These are phyloP conservation scores for Globisporangium nunn DNA, from an alignment of 352 stramenopile genomes.

Conservation along the genomic window DNA sequence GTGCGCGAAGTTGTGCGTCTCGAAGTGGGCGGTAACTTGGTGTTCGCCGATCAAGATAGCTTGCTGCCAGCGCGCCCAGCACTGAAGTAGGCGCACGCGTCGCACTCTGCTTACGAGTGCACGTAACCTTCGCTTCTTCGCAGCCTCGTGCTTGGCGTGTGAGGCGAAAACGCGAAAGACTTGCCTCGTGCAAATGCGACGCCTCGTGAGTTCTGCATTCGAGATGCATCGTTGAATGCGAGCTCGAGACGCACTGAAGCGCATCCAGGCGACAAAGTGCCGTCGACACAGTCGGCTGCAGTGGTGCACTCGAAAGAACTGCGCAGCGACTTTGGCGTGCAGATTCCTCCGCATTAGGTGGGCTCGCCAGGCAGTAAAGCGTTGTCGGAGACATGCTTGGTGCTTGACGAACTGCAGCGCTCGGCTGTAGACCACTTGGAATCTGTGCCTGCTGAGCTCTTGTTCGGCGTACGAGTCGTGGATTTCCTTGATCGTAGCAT, in stretches of 20 bases:
- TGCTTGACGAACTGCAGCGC: constrained; percentile 11
- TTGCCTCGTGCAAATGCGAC: background rate
- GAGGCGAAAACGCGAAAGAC: constrained; percentile 11
- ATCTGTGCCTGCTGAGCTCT: constrained; percentile 14
- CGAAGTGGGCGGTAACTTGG: background rate
- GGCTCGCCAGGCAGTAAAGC: constrained; percentile 16
- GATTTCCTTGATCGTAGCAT: constrained; percentile 23
- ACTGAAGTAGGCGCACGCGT: constrained; percentile 12
- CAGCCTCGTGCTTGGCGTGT: constrained; percentile 6
- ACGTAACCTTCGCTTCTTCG: constrained; percentile 15
- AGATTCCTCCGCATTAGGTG: constrained; percentile 8
- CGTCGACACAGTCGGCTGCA: constrained; percentile 6
- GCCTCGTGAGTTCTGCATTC: background rate
- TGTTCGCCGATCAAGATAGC: constrained; percentile 1
- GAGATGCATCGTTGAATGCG: background rate
- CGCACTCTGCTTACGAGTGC: constrained; percentile 11
- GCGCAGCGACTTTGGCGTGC: constrained; percentile 14
- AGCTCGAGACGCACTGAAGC: background rate
- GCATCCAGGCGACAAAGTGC: constrained; percentile 16
- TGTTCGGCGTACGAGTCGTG: constrained; percentile 19
- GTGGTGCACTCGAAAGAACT: constrained; percentile 15
- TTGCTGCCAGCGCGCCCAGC: constrained; percentile 17
- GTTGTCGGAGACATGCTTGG: constrained; percentile 10
- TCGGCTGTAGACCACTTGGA: constrained; percentile 14
- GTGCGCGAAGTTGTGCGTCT: background rate